phyloP scores from a whole-genome alignment of 768 basidiomycete species.

The Fomitopsis serialis region DNA sequence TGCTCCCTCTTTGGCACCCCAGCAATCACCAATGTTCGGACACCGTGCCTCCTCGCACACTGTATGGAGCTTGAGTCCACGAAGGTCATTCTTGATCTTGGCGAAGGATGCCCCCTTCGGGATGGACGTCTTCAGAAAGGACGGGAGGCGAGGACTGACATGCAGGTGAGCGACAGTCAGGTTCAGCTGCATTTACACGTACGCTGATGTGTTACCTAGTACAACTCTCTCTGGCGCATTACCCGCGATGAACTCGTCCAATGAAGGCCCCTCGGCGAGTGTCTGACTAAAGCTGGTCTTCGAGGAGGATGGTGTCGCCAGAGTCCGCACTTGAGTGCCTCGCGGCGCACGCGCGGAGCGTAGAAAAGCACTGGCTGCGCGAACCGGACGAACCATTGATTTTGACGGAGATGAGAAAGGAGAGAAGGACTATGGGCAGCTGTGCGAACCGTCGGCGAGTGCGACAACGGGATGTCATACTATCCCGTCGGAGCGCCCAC shows the following conservation, averaged over 20 bases:
- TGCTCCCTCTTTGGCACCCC: constrained; percentile 77
- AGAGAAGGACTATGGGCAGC: not conserved
- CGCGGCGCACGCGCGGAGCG: constrained; percentile 11
- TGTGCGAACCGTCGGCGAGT: not conserved
- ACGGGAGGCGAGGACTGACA: constrained; percentile 76
- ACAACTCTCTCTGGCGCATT: constrained; percentile 54
- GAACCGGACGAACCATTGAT: not conserved
- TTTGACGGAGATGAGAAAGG: not conserved
- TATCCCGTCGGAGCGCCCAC: constrained; percentile 10
- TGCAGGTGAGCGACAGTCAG: not conserved
- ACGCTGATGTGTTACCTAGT: constrained; percentile 70
- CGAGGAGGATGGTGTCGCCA: constrained; percentile 43
- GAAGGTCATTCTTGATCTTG: constrained; percentile 91
- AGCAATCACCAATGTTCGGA: constrained; percentile 99
- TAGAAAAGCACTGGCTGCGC: not conserved
- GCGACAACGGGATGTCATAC: not conserved
- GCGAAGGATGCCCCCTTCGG: constrained; percentile 85
- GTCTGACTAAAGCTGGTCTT: constrained; percentile 44
- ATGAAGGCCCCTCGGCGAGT: constrained; percentile 61
- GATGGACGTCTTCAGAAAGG: constrained; percentile 85
- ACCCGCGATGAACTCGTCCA: constrained; percentile 80
- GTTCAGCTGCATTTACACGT: constrained; percentile 17
- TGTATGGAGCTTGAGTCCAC: constrained; percentile 88
- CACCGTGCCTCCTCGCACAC: constrained; percentile 99
- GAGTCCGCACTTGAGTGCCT: constrained; percentile 28